phyloP scores from a whole-genome alignment of 1,284 basidiomycete genomes.

The Leccinum variabile region DNA sequence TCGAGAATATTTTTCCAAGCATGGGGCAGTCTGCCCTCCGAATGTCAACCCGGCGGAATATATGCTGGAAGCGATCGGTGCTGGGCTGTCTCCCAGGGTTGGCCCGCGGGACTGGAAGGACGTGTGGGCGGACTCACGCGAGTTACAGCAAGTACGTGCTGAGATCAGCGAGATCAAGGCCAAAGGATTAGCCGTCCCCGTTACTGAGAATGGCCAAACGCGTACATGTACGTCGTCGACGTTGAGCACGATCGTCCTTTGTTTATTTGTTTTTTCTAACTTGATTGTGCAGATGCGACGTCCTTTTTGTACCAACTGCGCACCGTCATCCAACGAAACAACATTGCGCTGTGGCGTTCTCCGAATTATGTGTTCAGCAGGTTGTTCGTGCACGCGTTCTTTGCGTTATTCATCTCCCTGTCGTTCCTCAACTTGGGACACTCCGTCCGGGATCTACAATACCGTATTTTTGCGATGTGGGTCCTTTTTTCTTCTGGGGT shows the following conservation, averaged over 20 bases:
- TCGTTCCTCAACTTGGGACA: slow-evolving; percentile 79
- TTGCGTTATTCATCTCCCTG: slow-evolving; percentile 79
- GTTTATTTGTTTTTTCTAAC: not conserved
- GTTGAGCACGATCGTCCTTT: not conserved
- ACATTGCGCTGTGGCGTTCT: slow-evolving; percentile 78
- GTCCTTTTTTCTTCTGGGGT: slow-evolving; percentile 22
- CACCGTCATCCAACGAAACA: slow-evolving; percentile 73
- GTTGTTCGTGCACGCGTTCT: slow-evolving; percentile 74
- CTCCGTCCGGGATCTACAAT: slow-evolving; percentile 75
- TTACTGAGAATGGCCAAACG: slow-evolving; percentile 40
- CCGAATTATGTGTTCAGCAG: slow-evolving; percentile 84
- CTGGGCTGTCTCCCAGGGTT: slow-evolving; percentile 63
- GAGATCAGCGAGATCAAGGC: slow-evolving; percentile 50
- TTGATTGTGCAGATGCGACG: slow-evolving; percentile 60
- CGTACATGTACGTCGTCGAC: slow-evolving; percentile 45
- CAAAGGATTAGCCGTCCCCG: slow-evolving; percentile 41
- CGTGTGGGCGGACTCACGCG: slow-evolving; percentile 63
- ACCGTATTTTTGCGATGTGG: slow-evolving; percentile 78
- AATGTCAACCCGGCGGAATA: slow-evolving; percentile 63
- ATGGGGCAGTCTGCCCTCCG: slow-evolving; percentile 63
- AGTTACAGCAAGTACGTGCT: slow-evolving; percentile 39
- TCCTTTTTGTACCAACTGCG: slow-evolving; percentile 79
- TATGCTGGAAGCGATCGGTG: slow-evolving; percentile 74
- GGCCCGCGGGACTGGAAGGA: slow-evolving; percentile 78
- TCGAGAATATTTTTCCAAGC: slow-evolving; percentile 66